Evolutionary conservation across 306 rosid species (phyloP).

Genomic region (Mucuna pruriens): DNA sequence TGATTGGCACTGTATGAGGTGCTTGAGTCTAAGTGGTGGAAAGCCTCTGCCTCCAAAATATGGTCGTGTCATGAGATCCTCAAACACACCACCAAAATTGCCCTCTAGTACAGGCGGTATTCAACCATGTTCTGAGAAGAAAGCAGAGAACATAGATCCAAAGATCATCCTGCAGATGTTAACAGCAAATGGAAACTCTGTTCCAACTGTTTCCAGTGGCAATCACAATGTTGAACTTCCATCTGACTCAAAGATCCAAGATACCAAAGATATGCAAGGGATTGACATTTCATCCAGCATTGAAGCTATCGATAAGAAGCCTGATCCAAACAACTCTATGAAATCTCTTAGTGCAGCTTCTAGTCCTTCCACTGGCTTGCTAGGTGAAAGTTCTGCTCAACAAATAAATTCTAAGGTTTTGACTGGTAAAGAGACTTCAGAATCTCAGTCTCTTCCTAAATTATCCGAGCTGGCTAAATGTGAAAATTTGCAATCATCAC

Average conservation of each 20-base stretch:
- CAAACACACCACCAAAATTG: slow-evolving; percentile 64
- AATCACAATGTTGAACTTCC: slow-evolving; percentile 44
- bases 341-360: slow-evolving; percentile 46
- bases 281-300: slow-evolving; percentile 45
- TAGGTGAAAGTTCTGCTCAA: slow-evolving; percentile 51
- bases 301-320: slow-evolving; percentile 52
- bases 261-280: slow-evolving; percentile 51
- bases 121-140: slow-evolving; percentile 69
- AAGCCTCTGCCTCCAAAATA: slow-evolving; percentile 99
- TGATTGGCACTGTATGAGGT: slow-evolving; percentile 94
- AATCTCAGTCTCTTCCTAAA: slow-evolving; percentile 48
- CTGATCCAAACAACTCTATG: slow-evolving; percentile 49
- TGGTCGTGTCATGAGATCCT: slow-evolving; percentile 97
- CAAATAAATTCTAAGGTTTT: slow-evolving; percentile 49
- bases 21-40: slow-evolving; percentile 86
- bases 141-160: slow-evolving; percentile 57
- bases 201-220: slow-evolving; percentile 41
- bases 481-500: slow-evolving; percentile 47
- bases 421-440: slow-evolving; percentile 49
- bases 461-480: slow-evolving; percentile 42
- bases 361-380: slow-evolving; percentile 49
- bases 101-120: slow-evolving; percentile 57
- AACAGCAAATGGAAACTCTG: slow-evolving; percentile 61
- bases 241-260: slow-evolving; percentile 44
- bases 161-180: slow-evolving; percentile 57